phyloP scores from a whole-genome alignment of 176 grass and related monocot species.

The Eragrostis nindensis region DNA sequence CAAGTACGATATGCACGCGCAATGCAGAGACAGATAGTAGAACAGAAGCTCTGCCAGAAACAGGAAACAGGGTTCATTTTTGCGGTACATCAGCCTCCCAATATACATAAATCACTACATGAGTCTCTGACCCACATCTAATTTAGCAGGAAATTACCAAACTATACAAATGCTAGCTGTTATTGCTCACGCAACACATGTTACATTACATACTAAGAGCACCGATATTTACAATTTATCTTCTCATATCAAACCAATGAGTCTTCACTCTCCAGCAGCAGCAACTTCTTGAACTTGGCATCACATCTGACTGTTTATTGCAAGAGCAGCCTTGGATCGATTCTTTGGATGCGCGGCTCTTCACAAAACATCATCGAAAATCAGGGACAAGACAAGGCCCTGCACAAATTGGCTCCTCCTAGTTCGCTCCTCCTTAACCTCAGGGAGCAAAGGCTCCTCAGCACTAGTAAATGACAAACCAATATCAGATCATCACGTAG shows the following conservation, averaged over 20 bases:
- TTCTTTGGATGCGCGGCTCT: background rate
- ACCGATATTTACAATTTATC: conserved; percentile 51
- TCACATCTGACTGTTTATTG: background rate
- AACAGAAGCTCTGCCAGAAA: too few relatives aligned
- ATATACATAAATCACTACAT: too few relatives aligned
- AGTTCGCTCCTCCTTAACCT: conserved; percentile 70
- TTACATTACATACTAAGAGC: background rate
- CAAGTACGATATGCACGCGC: too few relatives aligned
- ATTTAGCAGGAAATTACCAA: too few relatives aligned
- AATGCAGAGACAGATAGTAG: too few relatives aligned
- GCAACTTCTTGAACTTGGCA: conserved; percentile 1
- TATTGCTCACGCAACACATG: too few relatives aligned
- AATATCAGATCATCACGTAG: background rate
- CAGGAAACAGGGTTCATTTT: too few relatives aligned
- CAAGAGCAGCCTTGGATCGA: background rate
- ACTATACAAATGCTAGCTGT: too few relatives aligned
- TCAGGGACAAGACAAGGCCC: conserved; percentile 71
- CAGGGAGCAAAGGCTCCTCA: conserved; percentile 68
- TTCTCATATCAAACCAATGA: background rate
- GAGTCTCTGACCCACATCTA: too few relatives aligned
- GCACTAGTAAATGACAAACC: conserved; percentile 23
- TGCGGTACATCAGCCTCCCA: too few relatives aligned
- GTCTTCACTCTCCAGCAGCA: background rate
- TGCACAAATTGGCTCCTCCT: conserved; percentile 75
- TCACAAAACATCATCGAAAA: conserved; percentile 70